These are phyloP conservation scores for Candida glaebosa DNA, from an alignment of 805 yeast species.

Conservation along the genomic window DNA sequence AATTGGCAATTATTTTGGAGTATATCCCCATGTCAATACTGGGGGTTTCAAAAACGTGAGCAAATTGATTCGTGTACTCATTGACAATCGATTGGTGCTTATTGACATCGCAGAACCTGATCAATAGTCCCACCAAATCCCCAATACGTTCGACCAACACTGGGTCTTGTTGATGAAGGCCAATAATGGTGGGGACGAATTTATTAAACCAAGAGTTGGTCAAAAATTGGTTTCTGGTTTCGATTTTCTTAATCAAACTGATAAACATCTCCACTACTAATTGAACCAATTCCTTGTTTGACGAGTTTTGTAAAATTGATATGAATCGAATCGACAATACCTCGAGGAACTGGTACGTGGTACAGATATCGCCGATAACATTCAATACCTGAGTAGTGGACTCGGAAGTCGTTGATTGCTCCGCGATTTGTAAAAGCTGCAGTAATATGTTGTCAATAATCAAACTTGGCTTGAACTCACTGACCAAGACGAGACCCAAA, in stretches of 20 bases:
- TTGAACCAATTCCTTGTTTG: slow-evolving; percentile 8
- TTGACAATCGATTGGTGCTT: slow-evolving; percentile 47
- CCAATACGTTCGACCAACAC: slow-evolving; percentile 36
- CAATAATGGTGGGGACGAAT: slow-evolving; percentile 34
- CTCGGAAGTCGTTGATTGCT: slow-evolving; percentile 8
- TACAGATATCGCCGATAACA: slow-evolving; percentile 29
- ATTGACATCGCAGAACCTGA: slow-evolving; percentile 33
- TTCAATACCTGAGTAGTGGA: slow-evolving; percentile 15
- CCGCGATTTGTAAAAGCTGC: slow-evolving; percentile 18
- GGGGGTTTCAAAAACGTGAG: slow-evolving; percentile 23
- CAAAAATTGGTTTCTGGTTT: slow-evolving; percentile 29
- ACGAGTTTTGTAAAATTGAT: slow-evolving; percentile 2
- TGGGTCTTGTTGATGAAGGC: slow-evolving; percentile 12
- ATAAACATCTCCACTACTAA: slow-evolving; percentile 20
- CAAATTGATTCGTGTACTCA: slow-evolving; percentile 35
- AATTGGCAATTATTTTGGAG: slow-evolving; percentile 47
- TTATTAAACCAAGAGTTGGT: slow-evolving; percentile 41
- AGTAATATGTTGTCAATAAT: slow-evolving; percentile 27
- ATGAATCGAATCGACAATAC: slow-evolving; percentile 41
- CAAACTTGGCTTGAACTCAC: slow-evolving; percentile 18
- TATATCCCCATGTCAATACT: slow-evolving; percentile 36
- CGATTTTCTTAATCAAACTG: slow-evolving; percentile 25
- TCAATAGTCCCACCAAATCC: slow-evolving; percentile 38
- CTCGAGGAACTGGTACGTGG: slow-evolving; percentile 42
- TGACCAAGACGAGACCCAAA: slow-evolving; percentile 49